Evolutionary conservation across 495 filamentous ascomycete species (phyloP).

Genomic region (Durotheca rogersii): DNA sequence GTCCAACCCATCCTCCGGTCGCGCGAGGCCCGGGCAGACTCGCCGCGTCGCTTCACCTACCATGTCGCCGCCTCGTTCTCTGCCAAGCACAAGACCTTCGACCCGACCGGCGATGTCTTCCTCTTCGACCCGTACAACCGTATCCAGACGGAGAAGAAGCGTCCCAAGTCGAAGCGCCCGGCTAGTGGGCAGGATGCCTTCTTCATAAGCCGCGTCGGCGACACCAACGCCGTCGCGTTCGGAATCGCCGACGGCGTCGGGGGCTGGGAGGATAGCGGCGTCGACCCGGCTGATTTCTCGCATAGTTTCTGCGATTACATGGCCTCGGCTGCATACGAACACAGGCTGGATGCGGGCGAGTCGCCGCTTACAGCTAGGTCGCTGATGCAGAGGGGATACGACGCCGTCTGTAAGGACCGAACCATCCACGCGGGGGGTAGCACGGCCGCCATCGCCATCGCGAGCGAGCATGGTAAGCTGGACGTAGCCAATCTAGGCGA

Average conservation of each 20-base stretch:
- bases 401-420: conserved; percentile 71
- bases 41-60: conserved; percentile 55
- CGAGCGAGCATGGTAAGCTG: conserved; percentile 65
- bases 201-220: conserved; percentile 74
- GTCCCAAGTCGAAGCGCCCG: conserved; percentile 58
- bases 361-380: conserved; percentile 59
- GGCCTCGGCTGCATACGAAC: conserved; percentile 66
- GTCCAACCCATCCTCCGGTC: conserved; percentile 19
- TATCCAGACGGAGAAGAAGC: conserved; percentile 53
- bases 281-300: conserved; percentile 93
- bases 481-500: conserved; percentile 96
- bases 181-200: conserved; percentile 94
- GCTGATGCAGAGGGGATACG: conserved; percentile 81
- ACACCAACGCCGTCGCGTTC: conserved; percentile 65
- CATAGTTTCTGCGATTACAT: conserved; percentile 93
- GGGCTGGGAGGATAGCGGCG: conserved; percentile 85
- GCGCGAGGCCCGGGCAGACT: conserved; percentile 16
- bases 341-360: conserved; percentile 32
- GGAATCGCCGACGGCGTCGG: conserved; percentile 94
- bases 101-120: conserved; percentile 69
- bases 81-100: conserved; percentile 74
- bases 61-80: conserved; percentile 68
- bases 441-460: conserved; percentile 83
- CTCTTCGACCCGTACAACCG: conserved; percentile 69
- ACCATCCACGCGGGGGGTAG: conserved; percentile 78